phyloP scores from a whole-genome alignment of 495 filamentous ascomycete genomes.

The Penicillium egyptiacum region DNA sequence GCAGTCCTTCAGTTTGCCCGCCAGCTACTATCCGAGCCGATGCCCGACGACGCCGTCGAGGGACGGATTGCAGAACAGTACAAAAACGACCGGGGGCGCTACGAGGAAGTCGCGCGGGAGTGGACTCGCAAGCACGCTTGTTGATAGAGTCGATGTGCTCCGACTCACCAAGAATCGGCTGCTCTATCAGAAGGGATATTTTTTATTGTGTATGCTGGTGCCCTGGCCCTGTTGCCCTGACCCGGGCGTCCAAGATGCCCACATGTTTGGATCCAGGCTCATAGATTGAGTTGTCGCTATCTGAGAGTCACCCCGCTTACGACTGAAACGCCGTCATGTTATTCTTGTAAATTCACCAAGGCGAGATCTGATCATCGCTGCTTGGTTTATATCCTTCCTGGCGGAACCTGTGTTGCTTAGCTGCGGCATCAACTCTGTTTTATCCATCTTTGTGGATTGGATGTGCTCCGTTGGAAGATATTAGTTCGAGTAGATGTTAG shows the following conservation, averaged over 20 bases:
- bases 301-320: not conserved
- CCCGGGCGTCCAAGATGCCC: not conserved
- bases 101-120: slow-evolving; percentile 78
- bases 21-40: slow-evolving; percentile 77
- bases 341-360: not conserved
- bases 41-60: slow-evolving; percentile 94
- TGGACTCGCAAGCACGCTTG: slow-evolving; percentile 80
- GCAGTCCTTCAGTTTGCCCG: slow-evolving; percentile 79
- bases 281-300: not conserved
- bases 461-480: not conserved
- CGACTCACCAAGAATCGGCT: not conserved
- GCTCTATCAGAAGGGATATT: not conserved
- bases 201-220: not conserved
- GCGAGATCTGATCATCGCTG: not conserved
- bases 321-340: slow-evolving; percentile 4
- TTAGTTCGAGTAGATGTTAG: not conserved
- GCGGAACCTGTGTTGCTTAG: not conserved
- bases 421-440: not conserved
- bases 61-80: slow-evolving; percentile 81
- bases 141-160: not conserved
- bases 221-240: not conserved
- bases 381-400: not conserved
- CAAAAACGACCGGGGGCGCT: slow-evolving; percentile 67
- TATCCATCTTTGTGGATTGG: not conserved
- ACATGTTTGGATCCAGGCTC: not conserved